Base-by-base conservation (phyloP, 805 yeast species). In the Deakozyma indianensis region DNA sequence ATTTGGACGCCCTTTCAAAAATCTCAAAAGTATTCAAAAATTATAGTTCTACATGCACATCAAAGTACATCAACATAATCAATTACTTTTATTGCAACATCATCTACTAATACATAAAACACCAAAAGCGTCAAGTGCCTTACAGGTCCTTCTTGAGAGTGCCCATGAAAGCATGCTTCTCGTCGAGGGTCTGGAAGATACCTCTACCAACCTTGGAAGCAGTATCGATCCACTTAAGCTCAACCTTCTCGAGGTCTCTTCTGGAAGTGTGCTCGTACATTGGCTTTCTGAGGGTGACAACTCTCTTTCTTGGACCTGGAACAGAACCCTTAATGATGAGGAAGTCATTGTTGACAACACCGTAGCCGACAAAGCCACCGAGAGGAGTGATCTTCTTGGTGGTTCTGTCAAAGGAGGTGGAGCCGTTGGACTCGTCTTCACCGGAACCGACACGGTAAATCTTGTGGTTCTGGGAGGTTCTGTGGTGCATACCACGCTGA, bases 131-230 rank as follows among this genome's bases (percentile, higher is more conserved):
- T 7, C 14, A 9, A 9, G 28, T 9, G 38, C 9, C 18, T 53
- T 60, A 56, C 69, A 85, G 79, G 74, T 88, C 96, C 82, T 85
- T 88, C 95, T 92, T 92, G 71, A 92, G 83, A 68, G 98, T 90
- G 78, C 99, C 99, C 78, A 88, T 66, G 90, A 92, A 92, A 69
- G 98, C 94, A 69, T 82, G 87, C 88, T 94, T 94, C 81, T 92
- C 99, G 72, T 96, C 97, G 65, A 96, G 95, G 67, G 99, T 92
- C 79, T 92, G 99, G 97, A 92, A 92, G 83, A 98, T 92, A 80
- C 98, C 98, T 86, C 92, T 94, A 83, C 99, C 99, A 88, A 92
- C 92, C 77, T 90, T 88, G 67, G 98, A 92, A 69, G 99, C 95
- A 65, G 99, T 92, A 74, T 92, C 99, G 70, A 92, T 92, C 98